Evolutionary conservation across 148 eudicot species (phyloP).

Genomic region (Simmondsia chinensis): DNA sequence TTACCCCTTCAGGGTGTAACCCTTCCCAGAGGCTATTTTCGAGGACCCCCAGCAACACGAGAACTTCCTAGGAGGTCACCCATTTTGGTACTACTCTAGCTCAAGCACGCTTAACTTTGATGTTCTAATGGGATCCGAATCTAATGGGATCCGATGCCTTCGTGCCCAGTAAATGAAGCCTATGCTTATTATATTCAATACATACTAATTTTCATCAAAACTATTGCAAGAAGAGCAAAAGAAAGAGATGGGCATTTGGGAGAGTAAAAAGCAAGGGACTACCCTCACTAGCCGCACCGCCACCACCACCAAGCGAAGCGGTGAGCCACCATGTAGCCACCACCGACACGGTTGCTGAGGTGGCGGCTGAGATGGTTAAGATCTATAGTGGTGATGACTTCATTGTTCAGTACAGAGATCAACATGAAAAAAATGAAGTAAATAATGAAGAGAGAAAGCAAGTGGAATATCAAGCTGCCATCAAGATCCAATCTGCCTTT

Average conservation of each 20-base stretch:
- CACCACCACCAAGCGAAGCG: constrained; percentile 11
- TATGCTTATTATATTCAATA: too few species aligned
- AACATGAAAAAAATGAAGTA: constrained; percentile 1
- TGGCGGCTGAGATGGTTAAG: background rate
- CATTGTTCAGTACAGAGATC: background rate
- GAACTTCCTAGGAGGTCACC: too few species aligned
- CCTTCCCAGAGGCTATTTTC: too few species aligned
- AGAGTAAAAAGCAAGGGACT: constrained; percentile 24
- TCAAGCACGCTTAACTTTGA: too few species aligned
- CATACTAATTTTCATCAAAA: too few species aligned
- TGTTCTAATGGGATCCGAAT: too few species aligned
- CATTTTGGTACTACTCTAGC: too few species aligned
- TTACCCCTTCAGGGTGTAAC: too few species aligned
- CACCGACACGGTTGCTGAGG: background rate
- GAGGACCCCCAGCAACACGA: too few species aligned
- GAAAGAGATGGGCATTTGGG: constrained; percentile 42
- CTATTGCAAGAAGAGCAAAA: constrained; percentile 43
- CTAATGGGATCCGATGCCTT: too few species aligned
- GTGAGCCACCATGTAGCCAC: too few species aligned
- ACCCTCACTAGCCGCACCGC: constrained; percentile 21
- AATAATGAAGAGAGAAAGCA: background rate
- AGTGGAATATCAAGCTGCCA: constrained; percentile 31
- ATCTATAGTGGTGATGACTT: background rate
- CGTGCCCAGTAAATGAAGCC: too few species aligned
- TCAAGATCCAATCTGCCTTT: constrained; percentile 60